Evolutionary conservation across 176 grass and related monocot species (phyloP).

Genomic region (Oryza meridionalis): DNA sequence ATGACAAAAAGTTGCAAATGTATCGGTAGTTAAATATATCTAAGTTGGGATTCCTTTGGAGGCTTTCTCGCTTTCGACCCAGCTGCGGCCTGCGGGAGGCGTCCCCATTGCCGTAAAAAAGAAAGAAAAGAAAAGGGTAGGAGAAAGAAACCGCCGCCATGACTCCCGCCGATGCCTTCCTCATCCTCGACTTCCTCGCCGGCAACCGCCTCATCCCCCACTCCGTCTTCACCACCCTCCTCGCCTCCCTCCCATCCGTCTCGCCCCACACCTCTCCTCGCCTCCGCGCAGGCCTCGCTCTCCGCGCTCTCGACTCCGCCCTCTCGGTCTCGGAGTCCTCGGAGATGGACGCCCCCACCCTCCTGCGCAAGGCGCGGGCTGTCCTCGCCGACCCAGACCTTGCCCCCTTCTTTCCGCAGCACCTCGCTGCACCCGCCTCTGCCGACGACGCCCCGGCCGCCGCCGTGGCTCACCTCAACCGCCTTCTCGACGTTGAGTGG

Average conservation of each 20-base stretch:
- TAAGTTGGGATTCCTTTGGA: too few relatives aligned
- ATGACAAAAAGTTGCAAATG: too few relatives aligned
- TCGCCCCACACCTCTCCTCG: conserved; percentile 21
- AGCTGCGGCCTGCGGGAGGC: too few relatives aligned
- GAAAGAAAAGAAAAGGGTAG: neutral
- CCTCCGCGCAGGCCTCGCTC: conserved; percentile 37
- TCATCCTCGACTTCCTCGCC: conserved; percentile 35
- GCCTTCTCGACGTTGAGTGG: conserved; percentile 48
- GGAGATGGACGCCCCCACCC: neutral
- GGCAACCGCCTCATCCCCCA: conserved; percentile 38
- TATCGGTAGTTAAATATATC: too few relatives aligned
- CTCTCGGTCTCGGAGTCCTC: neutral
- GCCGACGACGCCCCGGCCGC: neutral
- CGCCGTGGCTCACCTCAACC: conserved; percentile 28
- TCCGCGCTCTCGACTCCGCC: conserved; percentile 34
- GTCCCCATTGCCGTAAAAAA: too few relatives aligned
- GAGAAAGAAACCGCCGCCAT: neutral
- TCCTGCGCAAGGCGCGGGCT: conserved; percentile 15
- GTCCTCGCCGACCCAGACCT: conserved; percentile 33
- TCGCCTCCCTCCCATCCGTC: conserved; percentile 16
- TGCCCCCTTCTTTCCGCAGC: conserved; percentile 35
- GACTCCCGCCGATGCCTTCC: conserved; percentile 35
- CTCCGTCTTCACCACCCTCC: conserved; percentile 19
- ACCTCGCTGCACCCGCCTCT: neutral
- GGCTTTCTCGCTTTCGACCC: too few relatives aligned